Evolutionary conservation across 2,329 filamentous ascomycete genomes (phyloP).

Genomic region (Sclerotinia glacialis): DNA sequence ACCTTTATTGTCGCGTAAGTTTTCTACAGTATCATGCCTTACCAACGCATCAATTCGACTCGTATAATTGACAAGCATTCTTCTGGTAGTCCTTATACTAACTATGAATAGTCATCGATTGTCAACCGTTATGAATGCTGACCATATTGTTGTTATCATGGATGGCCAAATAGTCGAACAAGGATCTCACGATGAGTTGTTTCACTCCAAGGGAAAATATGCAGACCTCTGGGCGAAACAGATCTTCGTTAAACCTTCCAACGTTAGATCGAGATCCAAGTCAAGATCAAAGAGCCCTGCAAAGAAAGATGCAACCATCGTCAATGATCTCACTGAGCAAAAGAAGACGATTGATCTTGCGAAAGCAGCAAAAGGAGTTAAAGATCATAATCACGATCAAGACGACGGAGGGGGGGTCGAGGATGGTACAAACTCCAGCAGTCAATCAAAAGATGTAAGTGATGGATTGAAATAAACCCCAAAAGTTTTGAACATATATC

Average conservation of each 20-base stretch:
- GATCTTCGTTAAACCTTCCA: constrained; percentile 36
- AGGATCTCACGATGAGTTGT: constrained; percentile 50
- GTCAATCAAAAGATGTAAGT: constrained; percentile 32
- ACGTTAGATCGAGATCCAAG: constrained; percentile 29
- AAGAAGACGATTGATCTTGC: constrained; percentile 27
- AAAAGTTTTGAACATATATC: constrained; percentile 1
- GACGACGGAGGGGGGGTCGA: constrained; percentile 3
- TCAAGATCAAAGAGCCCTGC: constrained; percentile 33
- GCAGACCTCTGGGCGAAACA: constrained; percentile 52
- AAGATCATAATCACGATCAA: constrained; percentile 22
- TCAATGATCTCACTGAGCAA: constrained; percentile 36
- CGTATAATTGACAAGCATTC: no score
- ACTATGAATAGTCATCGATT: constrained; percentile 44
- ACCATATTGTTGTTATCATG: constrained; percentile 53
- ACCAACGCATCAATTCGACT: no score
- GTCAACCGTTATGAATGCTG: constrained; percentile 53
- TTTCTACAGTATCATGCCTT: neutral
- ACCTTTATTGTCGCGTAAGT: constrained; percentile 44
- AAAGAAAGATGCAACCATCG: constrained; percentile 33
- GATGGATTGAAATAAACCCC: constrained; percentile 20
- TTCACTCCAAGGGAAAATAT: constrained; percentile 50
- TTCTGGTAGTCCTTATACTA: constrained; percentile 16
- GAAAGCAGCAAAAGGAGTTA: constrained; percentile 26
- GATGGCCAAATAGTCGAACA: constrained; percentile 51
- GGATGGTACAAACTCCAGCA: neutral